Evolutionary conservation across 805 yeast species (phyloP), one percentile per base, ranked within the genome.

Genomic region (Kluyveromyces aestuarii): DNA sequence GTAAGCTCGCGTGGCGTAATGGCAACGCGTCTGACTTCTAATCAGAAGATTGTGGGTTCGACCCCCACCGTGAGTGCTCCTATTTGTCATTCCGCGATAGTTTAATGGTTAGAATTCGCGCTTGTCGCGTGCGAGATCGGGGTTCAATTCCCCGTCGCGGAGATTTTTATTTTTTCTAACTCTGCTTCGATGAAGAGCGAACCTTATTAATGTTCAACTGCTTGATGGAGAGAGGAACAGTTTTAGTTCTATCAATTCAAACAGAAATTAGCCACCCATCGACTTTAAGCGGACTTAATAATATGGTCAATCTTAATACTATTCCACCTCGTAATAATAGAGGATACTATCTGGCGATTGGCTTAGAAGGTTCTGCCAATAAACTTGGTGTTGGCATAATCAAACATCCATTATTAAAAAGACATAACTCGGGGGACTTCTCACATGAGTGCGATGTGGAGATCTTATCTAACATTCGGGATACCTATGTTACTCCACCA

Each of bases 321-420:
- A 40, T 56, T 1, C 47, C 50, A n/a, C 69, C 70, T 9, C 61
- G 53, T 38, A 60, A 64, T 44, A 55, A 55, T n/a, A 54, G 63
- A 42, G 55, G 58, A 19, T 70, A 72, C 58, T 85, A 82, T 57
- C 65, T 86, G 11, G 96, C 96, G 0, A 60, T 93, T 1, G 99
- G 99, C 1, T 74, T 93, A 33, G 99, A 93, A 65, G 99, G 99
- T 1, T 88, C 97, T 0, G 99, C 99, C 16, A 93, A 93, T 64
- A 93, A 93, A 63, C 74, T 93, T 2, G 99, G 97, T 1, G 93
- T 91, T 1, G 99, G 99, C 1, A 76, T 93, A 16, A 82, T 93
- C 47, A 81, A 77, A 57, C 99, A 93, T 55, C 73, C 74, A 8
- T 49, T 72, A 2, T 47, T 57, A 13, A 27, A 54, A 6, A 30